Evolutionary conservation across 2,329 filamentous ascomycete genomes (phyloP).

Genomic region (Peltaster fructicola): DNA sequence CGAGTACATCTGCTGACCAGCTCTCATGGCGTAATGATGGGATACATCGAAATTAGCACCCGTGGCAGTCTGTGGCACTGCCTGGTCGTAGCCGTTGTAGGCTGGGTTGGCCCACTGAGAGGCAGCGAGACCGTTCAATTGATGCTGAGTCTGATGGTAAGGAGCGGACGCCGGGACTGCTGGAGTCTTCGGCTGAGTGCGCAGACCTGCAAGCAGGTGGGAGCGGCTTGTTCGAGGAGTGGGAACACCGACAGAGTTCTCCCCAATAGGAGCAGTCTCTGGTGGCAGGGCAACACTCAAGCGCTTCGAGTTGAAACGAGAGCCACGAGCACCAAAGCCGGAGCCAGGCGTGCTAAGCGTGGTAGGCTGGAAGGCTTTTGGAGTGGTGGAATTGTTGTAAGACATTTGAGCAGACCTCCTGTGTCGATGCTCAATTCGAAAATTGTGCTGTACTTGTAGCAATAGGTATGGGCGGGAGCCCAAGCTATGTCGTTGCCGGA

Average conservation of each 20-base stretch:
- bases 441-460: conserved; percentile 7
- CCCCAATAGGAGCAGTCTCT: conserved; percentile 50
- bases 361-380: conserved; percentile 40
- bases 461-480: too few relatives aligned
- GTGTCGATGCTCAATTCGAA: conserved; percentile 55
- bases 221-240: conserved; percentile 89
- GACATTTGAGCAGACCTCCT: conserved; percentile 99
- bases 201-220: conserved; percentile 79
- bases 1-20: conserved; percentile 43
- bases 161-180: conserved; percentile 49
- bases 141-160: conserved; percentile 37
- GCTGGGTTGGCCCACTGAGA: conserved; percentile 28
- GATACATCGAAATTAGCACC: conserved; percentile 29
- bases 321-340: conserved; percentile 70
- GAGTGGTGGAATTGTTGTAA: conserved; percentile 44
- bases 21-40: conserved; percentile 29
- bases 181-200: conserved; percentile 81
- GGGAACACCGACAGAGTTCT: conserved; percentile 49
- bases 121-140: conserved; percentile 26
- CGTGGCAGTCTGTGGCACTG: conserved; percentile 41
- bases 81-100: conserved; percentile 25
- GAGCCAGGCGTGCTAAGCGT: conserved; percentile 59
- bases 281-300: conserved; percentile 58
- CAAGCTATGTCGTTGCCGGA: not conserved
- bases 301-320: conserved; percentile 70